phyloP scores from a whole-genome alignment of 805 yeast genomes.

The Lachancea lanzarotensis region DNA sequence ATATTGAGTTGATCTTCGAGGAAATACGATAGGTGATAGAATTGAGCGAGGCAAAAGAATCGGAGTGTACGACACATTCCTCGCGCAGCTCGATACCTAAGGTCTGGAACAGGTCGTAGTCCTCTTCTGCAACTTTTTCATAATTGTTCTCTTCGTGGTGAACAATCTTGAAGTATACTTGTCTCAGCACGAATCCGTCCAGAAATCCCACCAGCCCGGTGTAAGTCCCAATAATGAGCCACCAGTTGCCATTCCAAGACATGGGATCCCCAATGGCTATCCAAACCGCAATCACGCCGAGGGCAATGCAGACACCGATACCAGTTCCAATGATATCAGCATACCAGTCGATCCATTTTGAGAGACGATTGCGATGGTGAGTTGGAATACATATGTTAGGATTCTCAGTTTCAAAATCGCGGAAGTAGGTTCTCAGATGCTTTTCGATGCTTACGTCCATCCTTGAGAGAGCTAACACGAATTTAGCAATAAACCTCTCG shows the following conservation, averaged over 20 bases:
- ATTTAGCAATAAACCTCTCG: conserved; percentile 26
- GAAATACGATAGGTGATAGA: conserved; percentile 21
- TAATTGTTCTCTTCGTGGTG: conserved; percentile 25
- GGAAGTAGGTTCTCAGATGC: conserved; percentile 15
- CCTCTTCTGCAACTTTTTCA: conserved; percentile 28
- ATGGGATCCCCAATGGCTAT: conserved; percentile 33
- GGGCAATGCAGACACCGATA: conserved; percentile 33
- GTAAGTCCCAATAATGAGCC: conserved; percentile 43
- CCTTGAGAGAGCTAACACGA: conserved; percentile 16
- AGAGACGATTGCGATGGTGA: conserved; percentile 15
- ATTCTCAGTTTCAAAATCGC: conserved; percentile 23
- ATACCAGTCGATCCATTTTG: conserved; percentile 32
- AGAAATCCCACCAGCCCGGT: conserved; percentile 40
- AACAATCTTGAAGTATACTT: conserved; percentile 31
- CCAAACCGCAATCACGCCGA: conserved; percentile 35
- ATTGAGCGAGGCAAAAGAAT: conserved; percentile 6
- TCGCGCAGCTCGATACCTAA: conserved; percentile 25
- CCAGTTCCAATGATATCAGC: conserved; percentile 41
- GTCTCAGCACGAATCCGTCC: conserved; percentile 39
- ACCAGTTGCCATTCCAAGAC: conserved; percentile 37
- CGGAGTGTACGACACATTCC: conserved; percentile 1
- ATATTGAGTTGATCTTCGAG: conserved; percentile 24
- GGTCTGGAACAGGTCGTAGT: conserved; percentile 27
- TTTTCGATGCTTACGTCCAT: conserved; percentile 31
- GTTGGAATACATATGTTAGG: conserved; percentile 19